phyloP scores from a whole-genome alignment of 108 stramenopile species.

The Phaeodactylum tricornutum region DNA sequence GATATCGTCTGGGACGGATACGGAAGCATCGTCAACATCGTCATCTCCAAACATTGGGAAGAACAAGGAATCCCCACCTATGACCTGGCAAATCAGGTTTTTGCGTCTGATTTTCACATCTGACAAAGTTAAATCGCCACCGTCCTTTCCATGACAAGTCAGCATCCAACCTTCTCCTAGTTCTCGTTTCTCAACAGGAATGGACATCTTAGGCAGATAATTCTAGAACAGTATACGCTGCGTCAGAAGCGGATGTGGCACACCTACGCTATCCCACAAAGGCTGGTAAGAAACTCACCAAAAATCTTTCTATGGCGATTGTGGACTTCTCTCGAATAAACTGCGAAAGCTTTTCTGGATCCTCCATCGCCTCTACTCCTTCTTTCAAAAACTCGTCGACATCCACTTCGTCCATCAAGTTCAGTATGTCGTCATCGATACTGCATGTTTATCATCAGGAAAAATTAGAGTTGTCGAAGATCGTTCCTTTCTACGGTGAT shows the following conservation, averaged over 20 bases:
- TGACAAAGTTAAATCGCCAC: conserved; percentile 70
- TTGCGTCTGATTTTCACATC: conserved; percentile 65
- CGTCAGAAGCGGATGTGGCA: neutral
- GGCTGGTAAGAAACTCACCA: conserved; percentile 44
- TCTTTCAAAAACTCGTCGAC: conserved; percentile 63
- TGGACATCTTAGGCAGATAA: conserved; percentile 80
- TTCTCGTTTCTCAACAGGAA: conserved; percentile 76
- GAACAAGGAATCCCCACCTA: conserved; percentile 64
- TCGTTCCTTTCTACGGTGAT: neutral
- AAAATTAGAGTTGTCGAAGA: neutral
- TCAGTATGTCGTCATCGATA: conserved; percentile 78
- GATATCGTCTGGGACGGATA: neutral
- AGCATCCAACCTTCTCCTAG: conserved; percentile 78
- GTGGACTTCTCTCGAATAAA: conserved; percentile 67
- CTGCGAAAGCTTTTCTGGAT: conserved; percentile 40
- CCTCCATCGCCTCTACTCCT: conserved; percentile 52
- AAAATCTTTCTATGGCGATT: conserved; percentile 63
- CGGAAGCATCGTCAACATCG: conserved; percentile 9
- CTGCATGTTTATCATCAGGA: conserved; percentile 19
- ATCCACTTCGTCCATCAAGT: conserved; percentile 77
- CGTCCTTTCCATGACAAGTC: conserved; percentile 67
- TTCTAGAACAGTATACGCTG: conserved; percentile 19
- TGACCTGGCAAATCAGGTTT: conserved; percentile 56
- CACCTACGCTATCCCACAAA: neutral
- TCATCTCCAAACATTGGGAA: conserved; percentile 34